phyloP scores from a whole-genome alignment of 306 rosid species.

The Coriaria nepalensis region DNA sequence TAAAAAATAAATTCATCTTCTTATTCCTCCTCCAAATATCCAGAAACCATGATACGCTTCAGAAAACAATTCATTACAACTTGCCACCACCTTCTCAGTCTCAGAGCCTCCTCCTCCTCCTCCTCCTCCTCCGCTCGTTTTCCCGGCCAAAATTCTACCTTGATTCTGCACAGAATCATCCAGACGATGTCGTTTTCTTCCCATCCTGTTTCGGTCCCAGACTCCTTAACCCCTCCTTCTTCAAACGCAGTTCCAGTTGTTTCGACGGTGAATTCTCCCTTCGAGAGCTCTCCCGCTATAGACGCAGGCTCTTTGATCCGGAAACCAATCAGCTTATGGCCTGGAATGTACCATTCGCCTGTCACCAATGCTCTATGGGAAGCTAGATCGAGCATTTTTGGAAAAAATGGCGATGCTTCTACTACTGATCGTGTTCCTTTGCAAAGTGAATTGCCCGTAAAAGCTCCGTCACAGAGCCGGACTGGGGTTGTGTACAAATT shows the following conservation, averaged over 20 bases:
- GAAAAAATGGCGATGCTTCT: slow-evolving; percentile 6
- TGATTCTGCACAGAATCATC: no score
- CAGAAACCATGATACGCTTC: no score
- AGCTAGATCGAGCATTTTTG: slow-evolving; percentile 52
- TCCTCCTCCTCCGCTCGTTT: no score
- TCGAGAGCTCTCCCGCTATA: slow-evolving; percentile 15
- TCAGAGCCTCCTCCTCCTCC: no score
- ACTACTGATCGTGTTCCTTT: slow-evolving; percentile 1
- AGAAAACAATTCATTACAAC: no score
- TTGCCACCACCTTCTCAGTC: no score
- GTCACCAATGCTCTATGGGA: slow-evolving; percentile 83
- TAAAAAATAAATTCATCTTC: no score
- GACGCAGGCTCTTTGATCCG: slow-evolving; percentile 63
- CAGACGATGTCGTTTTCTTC: no score
- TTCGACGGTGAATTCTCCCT: slow-evolving; percentile 7
- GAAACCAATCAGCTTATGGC: slow-evolving; percentile 57
- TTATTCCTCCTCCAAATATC: no score
- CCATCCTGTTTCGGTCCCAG: no score
- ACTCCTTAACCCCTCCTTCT: no score
- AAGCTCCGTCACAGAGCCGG: slow-evolving; percentile 45
- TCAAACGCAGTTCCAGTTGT: not conserved
- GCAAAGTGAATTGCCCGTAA: slow-evolving; percentile 13
- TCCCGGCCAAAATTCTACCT: no score
- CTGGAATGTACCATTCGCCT: slow-evolving; percentile 65
- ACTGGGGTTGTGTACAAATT: slow-evolving; percentile 51